phyloP scores from a whole-genome alignment of 768 basidiomycete species.

The Tylopilus vinaceipallidus region DNA sequence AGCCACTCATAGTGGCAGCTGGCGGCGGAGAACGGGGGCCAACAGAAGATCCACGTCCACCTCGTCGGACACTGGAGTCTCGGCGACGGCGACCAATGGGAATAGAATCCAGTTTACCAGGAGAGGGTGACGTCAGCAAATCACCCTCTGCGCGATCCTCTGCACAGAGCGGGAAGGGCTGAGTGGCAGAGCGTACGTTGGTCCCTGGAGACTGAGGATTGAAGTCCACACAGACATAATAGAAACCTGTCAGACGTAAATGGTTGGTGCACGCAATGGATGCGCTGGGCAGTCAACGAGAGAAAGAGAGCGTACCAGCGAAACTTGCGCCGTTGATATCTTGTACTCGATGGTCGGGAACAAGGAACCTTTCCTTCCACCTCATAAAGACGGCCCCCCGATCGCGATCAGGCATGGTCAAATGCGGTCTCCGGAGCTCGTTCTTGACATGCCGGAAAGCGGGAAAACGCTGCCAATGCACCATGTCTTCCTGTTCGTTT shows the following conservation, averaged over 20 bases:
- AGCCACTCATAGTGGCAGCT: constrained; percentile 79
- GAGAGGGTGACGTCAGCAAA: constrained; percentile 30
- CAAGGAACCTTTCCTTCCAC: constrained; percentile 95
- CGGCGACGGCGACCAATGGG: constrained; percentile 37
- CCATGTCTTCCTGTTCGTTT: constrained; percentile 85
- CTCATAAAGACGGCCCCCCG: constrained; percentile 90
- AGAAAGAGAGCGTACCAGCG: constrained; percentile 70
- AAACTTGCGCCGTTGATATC: constrained; percentile 95
- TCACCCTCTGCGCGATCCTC: constrained; percentile 27
- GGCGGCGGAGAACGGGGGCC: constrained; percentile 46
- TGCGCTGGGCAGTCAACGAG: not conserved
- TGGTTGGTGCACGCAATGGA: constrained; percentile 17
- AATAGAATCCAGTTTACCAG: constrained; percentile 38
- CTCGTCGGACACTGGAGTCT: constrained; percentile 47
- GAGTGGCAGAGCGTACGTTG: constrained; percentile 32
- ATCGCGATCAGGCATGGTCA: constrained; percentile 76
- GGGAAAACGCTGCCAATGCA: constrained; percentile 94
- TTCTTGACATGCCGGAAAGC: constrained; percentile 80
- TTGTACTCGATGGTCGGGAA: constrained; percentile 91
- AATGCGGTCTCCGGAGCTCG: constrained; percentile 73
- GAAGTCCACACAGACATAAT: constrained; percentile 93
- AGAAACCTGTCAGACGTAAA: constrained; percentile 62
- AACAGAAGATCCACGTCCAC: constrained; percentile 47
- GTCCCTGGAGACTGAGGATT: constrained; percentile 55
- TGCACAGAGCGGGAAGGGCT: constrained; percentile 35